These are phyloP conservation scores for Pyricularia sp. DNA, from an alignment of 2,329 filamentous ascomycete species.

Conservation along the genomic window DNA sequence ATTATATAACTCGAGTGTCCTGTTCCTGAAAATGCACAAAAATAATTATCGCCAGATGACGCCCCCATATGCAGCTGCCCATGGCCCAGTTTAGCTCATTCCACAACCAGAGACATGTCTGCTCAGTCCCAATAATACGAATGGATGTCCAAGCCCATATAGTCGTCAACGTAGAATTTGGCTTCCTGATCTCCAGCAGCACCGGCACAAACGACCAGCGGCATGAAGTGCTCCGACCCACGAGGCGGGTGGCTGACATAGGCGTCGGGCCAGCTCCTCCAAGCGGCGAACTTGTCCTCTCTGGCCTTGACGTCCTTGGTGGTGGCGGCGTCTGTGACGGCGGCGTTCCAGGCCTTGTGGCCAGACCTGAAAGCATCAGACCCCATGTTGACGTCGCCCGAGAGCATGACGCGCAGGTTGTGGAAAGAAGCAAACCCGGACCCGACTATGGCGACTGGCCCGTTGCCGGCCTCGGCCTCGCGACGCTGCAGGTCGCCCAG, in stretches of 20 bases:
- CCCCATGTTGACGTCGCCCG: slow-evolving; percentile 8
- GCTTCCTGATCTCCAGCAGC: slow-evolving; percentile 31
- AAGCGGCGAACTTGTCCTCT: slow-evolving; percentile 26
- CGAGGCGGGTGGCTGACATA: slow-evolving; percentile 40
- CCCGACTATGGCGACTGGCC: slow-evolving; percentile 45
- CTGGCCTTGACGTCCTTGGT: slow-evolving; percentile 21
- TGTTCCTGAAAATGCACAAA: no score
- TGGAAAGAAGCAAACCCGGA: slow-evolving; percentile 47
- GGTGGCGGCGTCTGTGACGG: slow-evolving; percentile 26
- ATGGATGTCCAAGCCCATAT: slow-evolving; percentile 33
- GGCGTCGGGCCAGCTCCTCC: slow-evolving; percentile 32
- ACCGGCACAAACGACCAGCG: slow-evolving; percentile 42
- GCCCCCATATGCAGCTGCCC: background rate
- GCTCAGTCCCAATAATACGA: slow-evolving; percentile 39
- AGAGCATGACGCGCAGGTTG: slow-evolving; percentile 35
- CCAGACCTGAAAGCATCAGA: slow-evolving; percentile 13
- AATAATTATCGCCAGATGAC: background rate
- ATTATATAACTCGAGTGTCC: no score
- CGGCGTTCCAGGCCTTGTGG: slow-evolving; percentile 30
- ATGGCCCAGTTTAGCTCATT: background rate
- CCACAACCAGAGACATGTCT: no score
- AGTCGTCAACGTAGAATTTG: slow-evolving; percentile 34
- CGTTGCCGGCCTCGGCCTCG: slow-evolving; percentile 26
- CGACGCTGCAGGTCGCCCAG: slow-evolving; percentile 33
- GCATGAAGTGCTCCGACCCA: slow-evolving; percentile 46